Base-by-base conservation (phyloP, 2,329 filamentous ascomycete genomes). In the Pseudocercospora fijiensis region DNA sequence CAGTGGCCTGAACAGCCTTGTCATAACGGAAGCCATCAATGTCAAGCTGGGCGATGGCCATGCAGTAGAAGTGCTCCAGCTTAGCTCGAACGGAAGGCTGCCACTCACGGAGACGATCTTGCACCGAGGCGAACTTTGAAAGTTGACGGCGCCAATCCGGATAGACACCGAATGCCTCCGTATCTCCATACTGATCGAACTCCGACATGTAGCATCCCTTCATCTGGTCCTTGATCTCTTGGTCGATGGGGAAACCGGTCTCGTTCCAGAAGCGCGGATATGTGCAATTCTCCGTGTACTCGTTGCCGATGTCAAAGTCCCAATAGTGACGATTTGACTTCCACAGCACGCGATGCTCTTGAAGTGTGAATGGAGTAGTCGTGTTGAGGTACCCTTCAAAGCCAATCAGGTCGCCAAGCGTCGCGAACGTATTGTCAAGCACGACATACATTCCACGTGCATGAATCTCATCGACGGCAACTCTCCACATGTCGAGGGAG, bases 71-170 rank as follows among this genome's bases (percentile, higher is more conserved):
- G 30, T 80, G 80, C 65, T 83, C 81, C 47, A 88, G 74, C 68
- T 83, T 84, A 28, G 81, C 78, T n/a, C 80, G 77, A 1, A 88
- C 85, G 11, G 82, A 81, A 5, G 84, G 82, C 22, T 82, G 69
- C 86, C 86, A 88, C 69, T 87, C 85, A 57, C 86, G 82, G 2
- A 88, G 78, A 72, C 86, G 85, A 73, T 88, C 86, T 74, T 88
- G 86, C 1, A 88, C 86, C 27, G 83, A 85, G 20, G 85, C 85
- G 72, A 88, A 88, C 69, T 88, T 88, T 22, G 84, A 81, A 30
- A 88, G 78, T 71, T 88, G 83, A 69, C 84, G 82, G 67, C 86
- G 77, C 82, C 84, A 88, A 69, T 87, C 84, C 0, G 84, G 82
- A 61, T 82, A 86, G 18, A 85, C 82, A 68, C 85, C 86, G 67